Evolutionary conservation across 192 early-diverging fungal genomes (phyloP), one percentile per base, ranked within the genome.

Genomic region (Backusella parvicylindrica): DNA sequence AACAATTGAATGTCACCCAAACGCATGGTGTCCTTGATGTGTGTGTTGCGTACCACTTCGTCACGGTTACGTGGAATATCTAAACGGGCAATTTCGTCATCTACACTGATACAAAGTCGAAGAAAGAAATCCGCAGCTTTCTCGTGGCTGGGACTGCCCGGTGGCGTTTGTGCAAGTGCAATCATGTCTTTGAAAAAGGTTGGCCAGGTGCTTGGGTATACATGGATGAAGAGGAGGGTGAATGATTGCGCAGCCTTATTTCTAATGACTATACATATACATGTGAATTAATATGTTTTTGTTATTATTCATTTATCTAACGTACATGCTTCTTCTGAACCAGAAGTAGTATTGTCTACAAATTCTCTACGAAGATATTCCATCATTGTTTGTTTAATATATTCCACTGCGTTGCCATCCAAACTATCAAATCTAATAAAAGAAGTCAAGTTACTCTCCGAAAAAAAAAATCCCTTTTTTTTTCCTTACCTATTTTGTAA

Each of bases 1-100:
- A 98, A 84, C 50, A 81, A 80, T 18, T 87, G 87, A 56, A 96
- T 90, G 53, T 95, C 92, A 63, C 88, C 85, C 53, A 91, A 86
- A 35, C 97, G 88, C 96, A 98, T 97, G 13, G 84, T 82, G 74
- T 98, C 97, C 84, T 98, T 98, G 79, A 97, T 92, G 43, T 84
- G 78, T 23, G 90, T 93, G 79, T 97, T 97, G 36, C 92, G 85
- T 6, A 84, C 84, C 13, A 87, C 77, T 65, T 95, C 90, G 32
- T 91, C 89, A 60, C 87, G 76, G 37, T 84, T 77, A 21, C 94
- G 89, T 16, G 87, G 87, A 35, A 94, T 90, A 18, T 88, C 81
- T 7, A 87, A 86, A 67, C 88, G 92, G 40, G 92, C 95, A 77
- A 98, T 88, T 76, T 97, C 94, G 36, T 97, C 95, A 80, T 98